Base-by-base conservation (phyloP, 148 eudicot species). In the Gaultheria prostrata region DNA sequence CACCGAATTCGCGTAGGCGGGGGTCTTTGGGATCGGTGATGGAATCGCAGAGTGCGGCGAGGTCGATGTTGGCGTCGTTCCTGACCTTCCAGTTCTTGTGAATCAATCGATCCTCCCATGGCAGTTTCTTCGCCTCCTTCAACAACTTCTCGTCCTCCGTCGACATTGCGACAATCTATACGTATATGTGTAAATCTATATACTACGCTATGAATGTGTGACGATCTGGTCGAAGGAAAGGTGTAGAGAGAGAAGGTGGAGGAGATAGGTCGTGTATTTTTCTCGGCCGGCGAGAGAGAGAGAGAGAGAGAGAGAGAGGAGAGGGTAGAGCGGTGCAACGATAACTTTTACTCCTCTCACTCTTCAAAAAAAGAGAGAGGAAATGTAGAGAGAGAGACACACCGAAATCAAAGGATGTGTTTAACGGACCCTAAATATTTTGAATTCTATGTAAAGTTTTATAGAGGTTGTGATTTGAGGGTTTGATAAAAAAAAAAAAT, bases 41-140 rank as follows among this genome's bases (percentile, higher is more conserved):
- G 50, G 95, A 91, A 72, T 89, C 92, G 78, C 89, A 93, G 11
- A 97, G 76, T 45, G 96, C 84, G 57, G 97, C 95, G 46, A 97
- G 91, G 84, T 97, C 99, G 67, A 97, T 92, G 76, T 97, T 97
- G 1, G 98, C 99, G 77, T 97, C 99, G 82, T 97, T 97, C 51
- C 99, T 88, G 63, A 97, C 98, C 82, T 97, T 97, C 99, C 99
- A 95, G 80, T 92, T 97, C 89, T 97, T 97, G 81, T 97, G 99
- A 81, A 70, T 35, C 63, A 97, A 87, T 21, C 99, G 95, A 92
- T 97, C 99, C 73, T 97, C 99, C 99, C 99, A 97, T n/a, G 98
- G 93, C 76, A 92, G 85, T 86, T 97, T 97, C 94, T 97, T 97
- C 86, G 99, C 95, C 85, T 95, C 99, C 86, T 97, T 97, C 90